phyloP scores from a whole-genome alignment of 148 eudicot genomes.

The Rhododendron mucronatum region DNA sequence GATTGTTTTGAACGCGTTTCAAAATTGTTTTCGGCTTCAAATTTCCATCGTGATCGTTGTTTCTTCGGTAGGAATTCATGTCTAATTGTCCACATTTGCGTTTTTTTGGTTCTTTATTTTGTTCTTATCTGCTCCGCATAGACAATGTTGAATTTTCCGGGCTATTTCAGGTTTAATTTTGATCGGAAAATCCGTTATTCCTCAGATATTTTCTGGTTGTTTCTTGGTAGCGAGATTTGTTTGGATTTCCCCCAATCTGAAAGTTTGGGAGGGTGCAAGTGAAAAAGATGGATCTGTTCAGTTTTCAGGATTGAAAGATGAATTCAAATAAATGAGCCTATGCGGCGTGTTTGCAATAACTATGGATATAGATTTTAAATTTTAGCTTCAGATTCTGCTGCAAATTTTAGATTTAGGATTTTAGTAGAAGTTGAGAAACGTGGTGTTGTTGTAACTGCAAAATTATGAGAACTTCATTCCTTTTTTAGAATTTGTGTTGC shows the following conservation, averaged over 20 bases:
- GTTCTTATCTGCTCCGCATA: background rate
- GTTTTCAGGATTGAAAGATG: background rate
- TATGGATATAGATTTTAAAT: no score
- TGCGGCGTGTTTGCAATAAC: no score
- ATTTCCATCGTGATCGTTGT: background rate
- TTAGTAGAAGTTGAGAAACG: no score
- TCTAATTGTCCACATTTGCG: background rate
- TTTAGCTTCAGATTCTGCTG: no score
- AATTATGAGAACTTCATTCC: background rate
- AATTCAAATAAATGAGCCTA: no score
- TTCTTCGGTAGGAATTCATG: background rate
- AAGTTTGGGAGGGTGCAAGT: background rate
- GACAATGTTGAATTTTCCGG: background rate
- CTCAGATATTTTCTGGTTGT: background rate
- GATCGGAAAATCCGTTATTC: background rate
- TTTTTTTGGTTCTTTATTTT: background rate
- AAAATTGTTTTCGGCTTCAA: background rate
- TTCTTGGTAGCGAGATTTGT: background rate
- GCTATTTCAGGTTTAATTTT: background rate
- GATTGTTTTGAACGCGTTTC: background rate
- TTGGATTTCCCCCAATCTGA: background rate
- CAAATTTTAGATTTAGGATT: no score
- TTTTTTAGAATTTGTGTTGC: background rate
- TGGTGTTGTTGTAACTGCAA: background rate
- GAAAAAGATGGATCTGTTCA: background rate